Percentiles rank a stretch among this genome's conserved stretches.
Evolutionary conservation across 768 basidiomycete species (phyloP).

Genomic region (Suillus decipiens): DNA sequence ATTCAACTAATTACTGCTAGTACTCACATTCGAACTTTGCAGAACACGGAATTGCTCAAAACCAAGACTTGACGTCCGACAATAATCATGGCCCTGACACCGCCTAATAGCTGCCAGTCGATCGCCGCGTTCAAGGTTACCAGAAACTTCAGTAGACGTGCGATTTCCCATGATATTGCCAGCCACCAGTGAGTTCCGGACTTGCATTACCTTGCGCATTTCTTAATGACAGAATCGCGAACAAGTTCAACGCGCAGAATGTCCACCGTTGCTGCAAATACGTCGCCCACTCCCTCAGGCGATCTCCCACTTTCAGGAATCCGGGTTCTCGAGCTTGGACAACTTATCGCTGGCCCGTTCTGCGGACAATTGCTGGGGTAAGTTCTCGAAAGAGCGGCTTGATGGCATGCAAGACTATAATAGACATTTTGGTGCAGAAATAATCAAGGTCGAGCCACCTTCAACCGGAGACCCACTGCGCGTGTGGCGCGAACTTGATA

Average conservation of each 20-base stretch:
- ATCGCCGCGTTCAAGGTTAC: not conserved
- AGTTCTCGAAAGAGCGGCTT: constrained; percentile 13
- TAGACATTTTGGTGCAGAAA: constrained; percentile 72
- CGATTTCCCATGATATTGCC: not conserved
- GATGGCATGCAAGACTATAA: not conserved
- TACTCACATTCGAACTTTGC: not conserved
- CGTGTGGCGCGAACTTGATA: constrained; percentile 70
- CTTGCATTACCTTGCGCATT: not conserved
- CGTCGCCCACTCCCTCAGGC: constrained; percentile 9
- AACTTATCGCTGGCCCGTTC: constrained; percentile 73
- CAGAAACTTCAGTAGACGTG: not conserved
- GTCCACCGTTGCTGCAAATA: not conserved
- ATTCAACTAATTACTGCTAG: not conserved
- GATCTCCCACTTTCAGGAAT: constrained; percentile 62
- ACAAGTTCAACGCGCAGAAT: not conserved
- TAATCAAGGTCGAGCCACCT: constrained; percentile 73
- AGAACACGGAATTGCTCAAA: not conserved
- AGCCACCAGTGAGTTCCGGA: not conserved
- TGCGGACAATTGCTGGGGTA: constrained; percentile 73
- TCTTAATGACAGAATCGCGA: not conserved
- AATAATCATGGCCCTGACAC: not conserved
- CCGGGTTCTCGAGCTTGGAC: constrained; percentile 68
- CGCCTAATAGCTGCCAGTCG: not conserved
- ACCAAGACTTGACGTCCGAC: too few relatives aligned
- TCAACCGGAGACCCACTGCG: constrained; percentile 64